Conservation (phyloP, 768 basidiomycete species). For the Russula vinacea region DNA sequence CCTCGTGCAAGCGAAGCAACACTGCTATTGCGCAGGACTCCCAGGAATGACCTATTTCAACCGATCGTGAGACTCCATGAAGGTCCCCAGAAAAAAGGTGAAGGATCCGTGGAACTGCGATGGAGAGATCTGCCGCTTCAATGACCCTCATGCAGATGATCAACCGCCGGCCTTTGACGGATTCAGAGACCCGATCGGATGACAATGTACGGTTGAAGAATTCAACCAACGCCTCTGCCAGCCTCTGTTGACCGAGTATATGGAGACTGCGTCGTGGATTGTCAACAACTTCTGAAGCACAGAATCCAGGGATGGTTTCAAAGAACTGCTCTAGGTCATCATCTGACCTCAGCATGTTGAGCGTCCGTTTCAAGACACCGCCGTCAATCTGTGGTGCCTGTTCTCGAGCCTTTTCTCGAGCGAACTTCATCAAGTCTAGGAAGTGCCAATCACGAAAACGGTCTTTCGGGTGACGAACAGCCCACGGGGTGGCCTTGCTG, state of each 20-base stretch:
- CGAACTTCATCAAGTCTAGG: neutral
- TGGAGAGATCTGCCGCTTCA: neutral
- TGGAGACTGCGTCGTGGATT: neutral
- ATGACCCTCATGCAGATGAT: conserved; percentile 6
- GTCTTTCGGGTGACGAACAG: neutral
- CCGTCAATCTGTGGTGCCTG: neutral
- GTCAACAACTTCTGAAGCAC: neutral
- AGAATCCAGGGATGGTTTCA: conserved; percentile 1
- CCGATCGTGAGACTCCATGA: neutral
- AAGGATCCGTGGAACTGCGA: neutral
- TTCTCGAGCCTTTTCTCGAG: neutral
- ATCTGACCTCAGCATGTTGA: neutral
- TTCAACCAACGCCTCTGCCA: neutral
- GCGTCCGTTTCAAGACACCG: neutral
- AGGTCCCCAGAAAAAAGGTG: neutral
- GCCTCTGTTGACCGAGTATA: neutral
- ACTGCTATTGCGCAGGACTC: too few relatives aligned
- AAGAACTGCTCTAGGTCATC: conserved; percentile 9
- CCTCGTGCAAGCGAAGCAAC: neutral
- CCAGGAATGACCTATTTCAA: conserved; percentile 4
- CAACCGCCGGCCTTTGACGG: neutral
- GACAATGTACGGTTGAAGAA: conserved; percentile 5
- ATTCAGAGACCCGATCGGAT: neutral
- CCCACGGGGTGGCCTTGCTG: too few relatives aligned
- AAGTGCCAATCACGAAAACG: neutral